Base-by-base conservation (phyloP, 2,329 filamentous ascomycete genomes). In the Atkinsonella texensis region DNA sequence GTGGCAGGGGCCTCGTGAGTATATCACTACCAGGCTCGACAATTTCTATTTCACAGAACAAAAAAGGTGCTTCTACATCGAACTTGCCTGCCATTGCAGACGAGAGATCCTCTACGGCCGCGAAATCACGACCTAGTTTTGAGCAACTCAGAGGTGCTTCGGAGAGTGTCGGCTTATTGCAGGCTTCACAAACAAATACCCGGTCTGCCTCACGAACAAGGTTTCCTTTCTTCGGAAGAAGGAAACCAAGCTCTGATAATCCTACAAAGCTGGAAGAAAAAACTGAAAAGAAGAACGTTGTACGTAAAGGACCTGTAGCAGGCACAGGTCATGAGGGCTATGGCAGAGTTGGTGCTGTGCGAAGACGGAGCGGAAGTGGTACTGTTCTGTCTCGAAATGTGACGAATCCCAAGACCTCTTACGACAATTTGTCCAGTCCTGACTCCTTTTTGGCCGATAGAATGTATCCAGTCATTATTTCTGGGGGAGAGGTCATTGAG, bases 291-390 rank as follows among this genome's bases (percentile, higher is more conserved):
- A 63, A 60, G 45, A 45, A 47, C 2, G 23, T 71, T 23, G 78
- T 85, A 20, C 45, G 52, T 31, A 91, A 89, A 66, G 90, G 91
- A 0, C 91, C 91, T 20, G 81, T 79, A 15, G 91, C 91, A 41
- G 91, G 91, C n/a, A 97, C 91, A 39, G 91, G 91, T 0, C 89
- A 97, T 61, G 91, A 97, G 69, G 85, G 85, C 1, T 90, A 91
- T 60, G 85, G 85, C 0, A 78, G 77, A 52, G 73, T 87, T 52
- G 81, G 82, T 2, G 70, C 75, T 5, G 60, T 72, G 32, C 78
- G 82, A 53, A 77, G 84, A 32, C 78, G 84, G 50, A 88, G 82
- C 60, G 79, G 76, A 53, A 83, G 79, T 59, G 70, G 73, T 18
- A 69, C 74, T 8, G 77, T 73, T 54, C 58, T 70, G 23, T 63